Base-by-base conservation (phyloP, 495 filamentous ascomycete genomes). In the Aspergillus panamensis region DNA sequence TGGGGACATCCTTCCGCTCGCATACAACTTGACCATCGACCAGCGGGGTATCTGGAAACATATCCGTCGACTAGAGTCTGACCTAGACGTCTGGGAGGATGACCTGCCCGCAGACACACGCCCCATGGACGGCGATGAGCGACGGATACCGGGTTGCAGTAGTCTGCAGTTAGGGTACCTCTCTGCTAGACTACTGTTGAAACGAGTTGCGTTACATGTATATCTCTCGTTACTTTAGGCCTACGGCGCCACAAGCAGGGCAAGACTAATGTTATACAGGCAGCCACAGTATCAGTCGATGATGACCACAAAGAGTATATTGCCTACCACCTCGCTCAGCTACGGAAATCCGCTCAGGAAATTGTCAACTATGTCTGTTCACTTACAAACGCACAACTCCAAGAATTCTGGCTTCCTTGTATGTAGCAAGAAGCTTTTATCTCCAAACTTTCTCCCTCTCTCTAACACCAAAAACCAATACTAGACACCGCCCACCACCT, bases 151-250 rank as follows among this genome's bases (percentile, higher is more conserved):
- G 8, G 72, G 72, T 12, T 59, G 65, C 14, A 63, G 65, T 45
- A 75, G 70, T 44, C 58, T 75, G 21, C 65, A 63, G 33, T 60
- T 75, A 13, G 63, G 65, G 20, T 72, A 69, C 48, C 58, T 75
- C 4, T 62, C 65, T 21, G 63, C 71, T 16, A 52, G 63, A 32
- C 55, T 75, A 30, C 55, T 71, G 1, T 64, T 71, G 8, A 66
- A 65, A 51, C 66, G 70, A 19, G 63, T 70, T 5, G 67, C 62
- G 9, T 44, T 71, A 8, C 65, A 67, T 60, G 47, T 42, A 33
- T 10, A 45, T 44, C 25, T 19, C 12, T 8, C 35, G 2, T 39
- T n/a, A 3, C 35, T 10, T 8, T 39, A 3, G 8, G 1, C 14
- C 6, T 13, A 39, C 10, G 10, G 10, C 10, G 3, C 3, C 14